These are phyloP conservation scores for Pythium vanterpoolii DNA, from an alignment of 352 stramenopile species.

Conservation along the genomic window DNA sequence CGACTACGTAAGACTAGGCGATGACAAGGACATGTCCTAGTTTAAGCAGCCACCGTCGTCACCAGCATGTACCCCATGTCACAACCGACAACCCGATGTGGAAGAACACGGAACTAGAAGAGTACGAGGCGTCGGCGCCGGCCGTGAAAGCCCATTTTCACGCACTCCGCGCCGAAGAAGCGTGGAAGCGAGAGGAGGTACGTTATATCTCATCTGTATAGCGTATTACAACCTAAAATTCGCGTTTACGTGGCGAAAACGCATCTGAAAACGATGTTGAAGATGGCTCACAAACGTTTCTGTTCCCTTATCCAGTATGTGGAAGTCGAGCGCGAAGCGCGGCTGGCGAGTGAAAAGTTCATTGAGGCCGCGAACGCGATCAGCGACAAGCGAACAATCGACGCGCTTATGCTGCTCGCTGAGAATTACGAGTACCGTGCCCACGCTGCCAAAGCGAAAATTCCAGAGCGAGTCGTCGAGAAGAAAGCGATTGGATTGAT, in stretches of 20 bases:
- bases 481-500: background rate
- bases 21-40: background rate
- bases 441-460: conserved; percentile 46
- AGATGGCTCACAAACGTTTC: background rate
- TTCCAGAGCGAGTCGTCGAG: conserved; percentile 27
- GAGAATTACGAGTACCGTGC: conserved; percentile 80
- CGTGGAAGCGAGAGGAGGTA: conserved; percentile 55
- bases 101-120: conserved; percentile 61
- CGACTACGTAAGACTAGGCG: background rate
- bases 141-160: conserved; percentile 83
- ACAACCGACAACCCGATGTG: conserved; percentile 31
- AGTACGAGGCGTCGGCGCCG: conserved; percentile 66
- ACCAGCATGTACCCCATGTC: background rate
- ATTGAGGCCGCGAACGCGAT: conserved; percentile 53
- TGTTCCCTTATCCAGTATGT: conserved; percentile 28
- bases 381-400: conserved; percentile 60
- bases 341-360: conserved; percentile 69
- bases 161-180: conserved; percentile 62
- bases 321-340: conserved; percentile 60
- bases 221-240: background rate
- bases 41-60: background rate
- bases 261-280: conserved; percentile 5
- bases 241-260: background rate
- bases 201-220: conserved; percentile 1
- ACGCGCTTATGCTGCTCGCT: conserved; percentile 64